phyloP scores from a whole-genome alignment of 352 stramenopile genomes.

The Globisporangium acanthophoron region DNA sequence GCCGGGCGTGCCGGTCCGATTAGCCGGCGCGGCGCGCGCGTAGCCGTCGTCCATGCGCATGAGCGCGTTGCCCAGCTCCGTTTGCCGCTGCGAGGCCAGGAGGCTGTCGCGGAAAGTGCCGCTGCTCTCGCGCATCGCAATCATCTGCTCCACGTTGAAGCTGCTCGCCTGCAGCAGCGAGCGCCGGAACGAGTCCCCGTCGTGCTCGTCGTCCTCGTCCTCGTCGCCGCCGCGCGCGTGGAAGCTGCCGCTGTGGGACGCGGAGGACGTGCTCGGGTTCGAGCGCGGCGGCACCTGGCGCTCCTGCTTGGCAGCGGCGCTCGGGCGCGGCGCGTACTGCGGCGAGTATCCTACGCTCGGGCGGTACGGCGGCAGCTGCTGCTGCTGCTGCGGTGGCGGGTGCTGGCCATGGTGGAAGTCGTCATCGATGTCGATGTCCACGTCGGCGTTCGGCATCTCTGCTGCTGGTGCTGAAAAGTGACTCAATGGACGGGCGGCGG shows the following conservation, averaged over 20 bases:
- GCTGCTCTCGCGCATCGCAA: conserved; percentile 39
- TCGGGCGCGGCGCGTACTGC: conserved; percentile 8
- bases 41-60: conserved; percentile 77
- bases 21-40: conserved; percentile 12
- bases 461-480: neutral
- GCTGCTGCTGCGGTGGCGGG: neutral
- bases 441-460: conserved; percentile 26
- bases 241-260: conserved; percentile 16
- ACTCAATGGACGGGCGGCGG: too few relatives aligned
- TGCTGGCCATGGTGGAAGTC: conserved; percentile 10
- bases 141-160: conserved; percentile 63
- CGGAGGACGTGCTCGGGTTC: conserved; percentile 6
- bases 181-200: conserved; percentile 20
- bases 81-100: conserved; percentile 20
- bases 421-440: conserved; percentile 32
- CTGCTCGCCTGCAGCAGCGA: conserved; percentile 30
- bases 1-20: neutral
- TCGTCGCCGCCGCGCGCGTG: conserved; percentile 16
- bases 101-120: conserved; percentile 50
- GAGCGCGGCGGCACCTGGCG: conserved; percentile 13
- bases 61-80: conserved; percentile 58
- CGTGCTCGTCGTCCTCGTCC: conserved; percentile 22
- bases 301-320: conserved; percentile 7
- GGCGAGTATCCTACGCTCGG: conserved; percentile 6
- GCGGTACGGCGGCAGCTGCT: conserved; percentile 10